A percentile compares a stretch with the other conserved stretches of the same genome.
Evolutionary conservation across 2,329 filamentous ascomycete genomes (phyloP).

Genomic region (Xylariaceae sp.): DNA sequence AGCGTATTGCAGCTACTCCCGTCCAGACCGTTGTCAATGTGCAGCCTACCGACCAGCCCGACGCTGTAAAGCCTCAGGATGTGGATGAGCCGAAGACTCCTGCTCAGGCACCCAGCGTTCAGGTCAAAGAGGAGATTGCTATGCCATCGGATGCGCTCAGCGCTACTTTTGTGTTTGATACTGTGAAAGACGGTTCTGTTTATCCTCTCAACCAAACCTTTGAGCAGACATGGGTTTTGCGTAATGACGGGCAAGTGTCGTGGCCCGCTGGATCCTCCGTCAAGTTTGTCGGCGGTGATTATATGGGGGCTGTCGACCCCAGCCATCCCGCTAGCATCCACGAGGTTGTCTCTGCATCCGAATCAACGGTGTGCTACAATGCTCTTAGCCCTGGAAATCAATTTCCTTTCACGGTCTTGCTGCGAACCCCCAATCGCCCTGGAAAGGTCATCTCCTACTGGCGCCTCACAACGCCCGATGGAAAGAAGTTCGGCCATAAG

Average conservation of each 20-base stretch:
- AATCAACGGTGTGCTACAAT: constrained; percentile 72
- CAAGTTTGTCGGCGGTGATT: constrained; percentile 88
- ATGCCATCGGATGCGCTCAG: constrained; percentile 6
- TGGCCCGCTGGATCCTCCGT: constrained; percentile 92
- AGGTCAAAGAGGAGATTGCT: constrained; percentile 19
- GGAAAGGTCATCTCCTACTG: constrained; percentile 92
- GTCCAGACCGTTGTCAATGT: constrained; percentile 73
- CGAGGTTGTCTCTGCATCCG: constrained; percentile 72
- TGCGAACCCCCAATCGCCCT: constrained; percentile 73
- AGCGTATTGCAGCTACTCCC: constrained; percentile 39
- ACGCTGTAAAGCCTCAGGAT: background rate
- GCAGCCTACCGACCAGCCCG: constrained; percentile 53
- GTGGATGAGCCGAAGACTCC: background rate
- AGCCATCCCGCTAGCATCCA: constrained; percentile 72
- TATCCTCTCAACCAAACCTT: constrained; percentile 70
- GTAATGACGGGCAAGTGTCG: constrained; percentile 70
- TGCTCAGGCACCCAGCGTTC: constrained; percentile 30
- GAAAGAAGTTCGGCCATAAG: constrained; percentile 82
- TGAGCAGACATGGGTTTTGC: constrained; percentile 85
- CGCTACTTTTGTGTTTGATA: constrained; percentile 68
- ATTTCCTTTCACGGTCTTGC: constrained; percentile 74
- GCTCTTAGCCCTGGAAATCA: constrained; percentile 70
- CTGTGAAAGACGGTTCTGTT: constrained; percentile 71
- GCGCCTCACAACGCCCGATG: constrained; percentile 80
- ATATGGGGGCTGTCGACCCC: constrained; percentile 89